Percentiles rank a stretch among this genome's conserved stretches.
Evolutionary conservation across 495 filamentous ascomycete species (phyloP).

Genomic region (Penicillium egyptiacum): DNA sequence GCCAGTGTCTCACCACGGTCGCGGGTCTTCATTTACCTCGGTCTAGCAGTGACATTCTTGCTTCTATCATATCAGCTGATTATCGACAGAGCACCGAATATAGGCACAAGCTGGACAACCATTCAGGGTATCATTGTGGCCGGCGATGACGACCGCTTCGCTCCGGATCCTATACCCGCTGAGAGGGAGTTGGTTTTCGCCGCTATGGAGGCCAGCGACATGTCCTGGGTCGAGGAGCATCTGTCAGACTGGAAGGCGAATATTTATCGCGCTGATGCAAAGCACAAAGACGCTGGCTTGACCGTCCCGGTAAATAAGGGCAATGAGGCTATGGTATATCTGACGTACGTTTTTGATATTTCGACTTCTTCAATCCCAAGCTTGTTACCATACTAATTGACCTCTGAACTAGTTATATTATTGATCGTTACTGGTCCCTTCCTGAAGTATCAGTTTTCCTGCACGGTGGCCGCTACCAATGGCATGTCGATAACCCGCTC

Average conservation of each 20-base stretch:
- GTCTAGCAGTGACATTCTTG: constrained; percentile 17
- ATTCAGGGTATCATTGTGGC: background rate
- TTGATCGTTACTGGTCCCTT: constrained; percentile 48
- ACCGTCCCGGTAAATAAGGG: constrained; percentile 58
- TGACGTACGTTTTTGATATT: constrained; percentile 43
- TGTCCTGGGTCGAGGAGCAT: constrained; percentile 30
- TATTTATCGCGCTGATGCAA: constrained; percentile 53
- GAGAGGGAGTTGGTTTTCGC: constrained; percentile 32
- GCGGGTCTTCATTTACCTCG: constrained; percentile 20
- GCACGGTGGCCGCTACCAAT: constrained; percentile 44
- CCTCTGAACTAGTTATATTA: constrained; percentile 34
- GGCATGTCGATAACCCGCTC: constrained; percentile 57
- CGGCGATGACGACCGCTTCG: background rate
- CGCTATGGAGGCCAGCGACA: constrained; percentile 25
- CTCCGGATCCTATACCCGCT: background rate
- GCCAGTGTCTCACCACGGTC: constrained; percentile 9
- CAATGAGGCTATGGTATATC: constrained; percentile 62
- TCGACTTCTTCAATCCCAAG: background rate
- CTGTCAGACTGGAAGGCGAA: constrained; percentile 42
- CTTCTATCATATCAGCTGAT: constrained; percentile 28
- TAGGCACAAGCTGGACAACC: background rate
- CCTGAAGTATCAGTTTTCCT: constrained; percentile 46
- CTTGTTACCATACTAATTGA: background rate
- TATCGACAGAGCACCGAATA: constrained; percentile 14
- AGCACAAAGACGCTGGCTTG: constrained; percentile 27